Base-by-base conservation (phyloP, 208 protist species). In the Balamuthia mandrillaris region DNA sequence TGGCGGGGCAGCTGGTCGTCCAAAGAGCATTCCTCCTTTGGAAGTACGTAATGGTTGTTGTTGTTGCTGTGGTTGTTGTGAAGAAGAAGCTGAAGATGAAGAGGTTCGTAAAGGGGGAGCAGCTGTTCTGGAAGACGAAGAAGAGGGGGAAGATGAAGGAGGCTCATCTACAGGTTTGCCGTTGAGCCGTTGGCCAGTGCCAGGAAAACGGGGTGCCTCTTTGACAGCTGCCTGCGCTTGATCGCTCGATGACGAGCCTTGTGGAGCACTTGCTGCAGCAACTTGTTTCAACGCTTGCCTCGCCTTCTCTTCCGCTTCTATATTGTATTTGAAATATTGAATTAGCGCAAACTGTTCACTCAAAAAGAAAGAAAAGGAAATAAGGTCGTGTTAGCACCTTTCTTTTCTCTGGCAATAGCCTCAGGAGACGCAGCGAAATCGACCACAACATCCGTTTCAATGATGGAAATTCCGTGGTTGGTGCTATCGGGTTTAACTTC, bases 401-500 rank as follows among this genome's bases (percentile, higher is more conserved):
- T 51, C 74, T 35, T 63, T 81, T 41, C 47, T 63, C 49, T 63
- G 77, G 27, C 68, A 42, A n/a, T n/a, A n/a, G n/a, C n/a, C 16
- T 52, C 77, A 14, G 45, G 21, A 18, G 88, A 78, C 39, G 87
- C 65, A 16, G 86, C 89, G 87, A 93, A 93, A 63, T 92, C 90
- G 29, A 91, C 84, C 35, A 74, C 72, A 14, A 93, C 42, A 66
- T 93, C 89, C 41, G 87, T 63, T 39, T 93, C 88, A 24, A 92
- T 77, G 79, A 90, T 86, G 37, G 81, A 88, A 42, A 92, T 81
- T 27, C 87, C 87, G 35, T 78, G 45, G 1, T 63, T 45, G 52
- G 31, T 10, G 44, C 47, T 84, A 4, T 39, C 47, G 33, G 89
- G 89, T 35, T 82, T 77, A 14, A 90, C 54, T 29, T 93, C 89